These are phyloP conservation scores for Phialophora verrucosa DNA, from an alignment of 2,329 filamentous ascomycete genomes.

Conservation along the genomic window DNA sequence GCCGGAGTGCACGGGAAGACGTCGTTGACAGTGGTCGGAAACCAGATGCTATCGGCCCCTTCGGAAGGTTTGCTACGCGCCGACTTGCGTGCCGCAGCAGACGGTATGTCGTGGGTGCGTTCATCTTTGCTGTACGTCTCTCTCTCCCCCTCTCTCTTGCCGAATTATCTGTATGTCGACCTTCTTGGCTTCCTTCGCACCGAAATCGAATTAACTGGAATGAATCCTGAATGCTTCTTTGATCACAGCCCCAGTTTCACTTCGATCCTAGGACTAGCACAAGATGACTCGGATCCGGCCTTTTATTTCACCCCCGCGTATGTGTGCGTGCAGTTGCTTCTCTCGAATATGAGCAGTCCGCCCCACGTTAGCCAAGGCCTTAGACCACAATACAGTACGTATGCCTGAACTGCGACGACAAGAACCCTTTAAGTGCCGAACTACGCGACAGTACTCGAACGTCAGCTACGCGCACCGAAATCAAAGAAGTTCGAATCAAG, in stretches of 20 bases:
- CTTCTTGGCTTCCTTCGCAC: background rate
- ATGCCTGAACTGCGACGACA: background rate
- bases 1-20: constrained; percentile 12
- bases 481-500: background rate
- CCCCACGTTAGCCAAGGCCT: no score
- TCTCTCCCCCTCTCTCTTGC: background rate
- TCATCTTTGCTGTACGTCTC: background rate
- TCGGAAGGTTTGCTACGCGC: background rate
- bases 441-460: background rate
- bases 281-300: background rate
- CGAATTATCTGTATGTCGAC: background rate
- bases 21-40: constrained; percentile 26
- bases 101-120: background rate
- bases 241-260: background rate
- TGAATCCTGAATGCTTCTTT: background rate
- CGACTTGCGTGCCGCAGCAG: background rate
- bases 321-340: no score
- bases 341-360: background rate
- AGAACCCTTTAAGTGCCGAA: no score
- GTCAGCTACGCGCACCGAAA: no score
- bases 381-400: no score
- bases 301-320: no score
- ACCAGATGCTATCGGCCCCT: background rate
- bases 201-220: background rate
- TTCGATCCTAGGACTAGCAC: background rate